Percentiles rank a stretch among this genome's conserved stretches.
Conservation (phyloP, 2,329 filamentous ascomycete genomes). For the Monosporascus sp. region DNA sequence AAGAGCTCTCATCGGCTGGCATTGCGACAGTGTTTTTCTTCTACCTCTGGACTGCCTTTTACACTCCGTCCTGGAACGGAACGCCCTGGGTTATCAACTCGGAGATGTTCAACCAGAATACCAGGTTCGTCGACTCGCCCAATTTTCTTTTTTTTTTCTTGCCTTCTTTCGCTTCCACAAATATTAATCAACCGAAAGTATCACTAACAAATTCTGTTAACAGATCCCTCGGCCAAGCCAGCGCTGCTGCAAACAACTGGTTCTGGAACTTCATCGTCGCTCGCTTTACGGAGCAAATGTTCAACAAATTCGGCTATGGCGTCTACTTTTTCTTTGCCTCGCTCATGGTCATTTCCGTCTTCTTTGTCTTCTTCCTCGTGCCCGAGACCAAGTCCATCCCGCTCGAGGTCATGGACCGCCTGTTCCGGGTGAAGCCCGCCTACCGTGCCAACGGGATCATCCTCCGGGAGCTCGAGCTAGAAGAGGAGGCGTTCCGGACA, state of each 20-base stretch:
- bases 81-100: constrained; percentile 72
- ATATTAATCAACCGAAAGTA: neutral
- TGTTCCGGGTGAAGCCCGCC: constrained; percentile 49
- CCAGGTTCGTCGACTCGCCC: constrained; percentile 31
- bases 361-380: constrained; percentile 58
- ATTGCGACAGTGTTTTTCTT: constrained; percentile 66
- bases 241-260: constrained; percentile 68
- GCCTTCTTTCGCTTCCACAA: neutral
- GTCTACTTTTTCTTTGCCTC: constrained; percentile 66
- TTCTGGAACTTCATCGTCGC: constrained; percentile 66
- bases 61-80: constrained; percentile 68
- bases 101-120: constrained; percentile 71
- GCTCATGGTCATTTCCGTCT: constrained; percentile 51
- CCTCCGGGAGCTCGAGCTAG: constrained; percentile 36
- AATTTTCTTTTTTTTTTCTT: neutral
- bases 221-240: constrained; percentile 62
- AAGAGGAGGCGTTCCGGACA: constrained; percentile 30
- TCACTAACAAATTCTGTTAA: neutral
- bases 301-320: constrained; percentile 52
- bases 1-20: constrained; percentile 33
- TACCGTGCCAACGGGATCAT: constrained; percentile 37
- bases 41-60: constrained; percentile 69
- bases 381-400: constrained; percentile 64
- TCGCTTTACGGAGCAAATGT: constrained; percentile 64
- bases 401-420: constrained; percentile 58